Percentiles rank a stretch among this genome's conserved stretches.
Conservation (phyloP, 108 stramenopile species). For the Poteriospumella lacustris region DNA sequence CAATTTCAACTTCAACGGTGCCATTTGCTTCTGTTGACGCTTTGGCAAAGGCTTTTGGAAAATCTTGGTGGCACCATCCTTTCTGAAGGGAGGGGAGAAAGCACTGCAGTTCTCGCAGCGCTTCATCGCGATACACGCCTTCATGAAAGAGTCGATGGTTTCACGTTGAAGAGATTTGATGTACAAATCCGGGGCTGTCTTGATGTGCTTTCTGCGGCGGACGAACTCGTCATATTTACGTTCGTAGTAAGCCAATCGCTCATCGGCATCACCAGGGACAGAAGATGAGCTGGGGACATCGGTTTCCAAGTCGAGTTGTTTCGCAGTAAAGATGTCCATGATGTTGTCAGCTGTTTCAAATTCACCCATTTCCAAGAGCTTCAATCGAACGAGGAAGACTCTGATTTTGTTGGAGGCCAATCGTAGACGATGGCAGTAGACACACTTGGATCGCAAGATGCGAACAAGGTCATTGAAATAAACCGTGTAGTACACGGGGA, state of each 20-base stretch:
- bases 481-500: slow-evolving; percentile 57
- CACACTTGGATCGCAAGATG: slow-evolving; percentile 80
- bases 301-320: background rate
- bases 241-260: slow-evolving; percentile 14
- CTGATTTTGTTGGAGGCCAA: background rate
- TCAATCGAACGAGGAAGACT: background rate
- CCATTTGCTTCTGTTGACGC: background rate
- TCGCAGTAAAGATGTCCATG: background rate
- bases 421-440: slow-evolving; percentile 68
- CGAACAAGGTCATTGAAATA: slow-evolving; percentile 48
- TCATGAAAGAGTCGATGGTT: slow-evolving; percentile 67
- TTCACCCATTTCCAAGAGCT: slow-evolving; percentile 24
- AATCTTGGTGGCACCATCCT: slow-evolving; percentile 88
- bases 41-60: slow-evolving; percentile 63
- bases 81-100: slow-evolving; percentile 72
- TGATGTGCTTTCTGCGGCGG: slow-evolving; percentile 45
- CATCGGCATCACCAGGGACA: background rate
- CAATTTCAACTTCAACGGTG: background rate
- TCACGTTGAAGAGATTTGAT: slow-evolving; percentile 60
- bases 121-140: slow-evolving; percentile 50
- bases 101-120: slow-evolving; percentile 84
- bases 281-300: background rate
- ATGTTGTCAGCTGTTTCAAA: background rate
- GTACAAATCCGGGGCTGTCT: slow-evolving; percentile 47
- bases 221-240: background rate